phyloP scores from a whole-genome alignment of 1,284 basidiomycete species.

The Ganoderma lucidum region DNA sequence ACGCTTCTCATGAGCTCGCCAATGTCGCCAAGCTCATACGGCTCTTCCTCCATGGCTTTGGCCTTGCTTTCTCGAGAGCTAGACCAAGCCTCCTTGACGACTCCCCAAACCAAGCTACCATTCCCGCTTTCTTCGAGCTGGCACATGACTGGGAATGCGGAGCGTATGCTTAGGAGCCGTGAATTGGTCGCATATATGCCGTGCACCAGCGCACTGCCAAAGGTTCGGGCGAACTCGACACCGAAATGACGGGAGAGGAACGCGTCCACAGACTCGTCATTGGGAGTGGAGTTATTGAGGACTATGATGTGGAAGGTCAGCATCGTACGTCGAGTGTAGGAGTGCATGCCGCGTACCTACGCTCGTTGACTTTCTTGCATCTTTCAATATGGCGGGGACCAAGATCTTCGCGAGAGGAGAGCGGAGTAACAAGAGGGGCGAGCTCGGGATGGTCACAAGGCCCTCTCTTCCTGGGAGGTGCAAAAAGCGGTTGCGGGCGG shows the following conservation, averaged over 20 bases:
- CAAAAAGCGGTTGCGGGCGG: conserved; percentile 80
- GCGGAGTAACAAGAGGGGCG: conserved; percentile 49
- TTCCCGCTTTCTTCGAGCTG: conserved; percentile 70
- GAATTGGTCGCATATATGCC: conserved; percentile 95
- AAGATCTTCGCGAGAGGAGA: conserved; percentile 62
- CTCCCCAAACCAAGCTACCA: conserved; percentile 76
- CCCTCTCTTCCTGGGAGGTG: conserved; percentile 63
- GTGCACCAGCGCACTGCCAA: conserved; percentile 89
- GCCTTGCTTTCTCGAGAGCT: conserved; percentile 26
- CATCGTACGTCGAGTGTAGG: background rate
- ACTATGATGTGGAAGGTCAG: conserved; percentile 1
- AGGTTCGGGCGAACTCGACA: conserved; percentile 69
- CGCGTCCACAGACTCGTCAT: conserved; percentile 85
- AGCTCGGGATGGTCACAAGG: conserved; percentile 55
- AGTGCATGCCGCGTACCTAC: conserved; percentile 9
- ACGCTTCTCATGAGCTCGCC: conserved; percentile 61
- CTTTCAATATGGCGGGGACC: conserved; percentile 62
- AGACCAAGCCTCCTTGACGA: conserved; percentile 48
- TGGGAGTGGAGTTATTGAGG: conserved; percentile 22
- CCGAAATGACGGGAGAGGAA: conserved; percentile 87
- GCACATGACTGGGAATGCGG: conserved; percentile 81
- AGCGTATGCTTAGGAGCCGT: conserved; percentile 74
- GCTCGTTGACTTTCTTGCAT: conserved; percentile 54
- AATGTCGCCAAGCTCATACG: conserved; percentile 63
- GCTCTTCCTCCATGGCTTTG: conserved; percentile 36